Base-by-base conservation (phyloP, 148 eudicot species). In the Arbutus unedo region DNA sequence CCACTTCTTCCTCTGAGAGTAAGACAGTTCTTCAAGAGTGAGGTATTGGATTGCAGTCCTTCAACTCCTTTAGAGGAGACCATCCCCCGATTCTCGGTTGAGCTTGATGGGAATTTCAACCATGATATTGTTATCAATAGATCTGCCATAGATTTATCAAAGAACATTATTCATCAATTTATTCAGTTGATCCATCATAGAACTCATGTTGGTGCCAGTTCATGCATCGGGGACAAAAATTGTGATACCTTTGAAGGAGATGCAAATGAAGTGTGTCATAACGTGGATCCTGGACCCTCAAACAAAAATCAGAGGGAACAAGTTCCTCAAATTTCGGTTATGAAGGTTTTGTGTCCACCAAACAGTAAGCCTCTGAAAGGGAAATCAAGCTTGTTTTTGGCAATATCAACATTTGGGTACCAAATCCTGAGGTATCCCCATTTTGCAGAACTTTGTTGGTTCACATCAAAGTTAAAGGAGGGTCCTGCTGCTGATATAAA, bases 391-490 rank as follows among this genome's bases (percentile, higher is more conserved):
- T 88, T 93, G 90, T 55, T 87, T 64, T 71, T 87, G 68, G 93
- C 98, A 62, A 88, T 96, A 80, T 86, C 90, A 64, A 82, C 93
- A 62, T 80, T 96, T 76, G 98, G 99, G 55, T 90, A 88, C 86
- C 99, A 96, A 88, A 91, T 96, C 79, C 88, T 96, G 77, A 89
- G 87, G 70, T 94, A 91, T 87, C 98, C 99, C 70, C 97, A 94
- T 88, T 96, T 96, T 84, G 94, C 99, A 19, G 99, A 96, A 81
- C 94, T 96, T 79, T 96, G 99, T 92, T 96, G 99, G 99, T 91
- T 90, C 74, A 93, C 99, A 57, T 96, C 99, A 51, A 96, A 96
- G 88, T 87, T 96, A 85, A 96, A 86, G 80, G 95, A 93, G 73
- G 99, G 99, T 80, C 99, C 98, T 43, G 86, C 81, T 85, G 90